A percentile compares a stretch with the other conserved stretches of the same genome.
Conservation (phyloP, 352 stramenopile species). For the Phytophthora meadii region DNA sequence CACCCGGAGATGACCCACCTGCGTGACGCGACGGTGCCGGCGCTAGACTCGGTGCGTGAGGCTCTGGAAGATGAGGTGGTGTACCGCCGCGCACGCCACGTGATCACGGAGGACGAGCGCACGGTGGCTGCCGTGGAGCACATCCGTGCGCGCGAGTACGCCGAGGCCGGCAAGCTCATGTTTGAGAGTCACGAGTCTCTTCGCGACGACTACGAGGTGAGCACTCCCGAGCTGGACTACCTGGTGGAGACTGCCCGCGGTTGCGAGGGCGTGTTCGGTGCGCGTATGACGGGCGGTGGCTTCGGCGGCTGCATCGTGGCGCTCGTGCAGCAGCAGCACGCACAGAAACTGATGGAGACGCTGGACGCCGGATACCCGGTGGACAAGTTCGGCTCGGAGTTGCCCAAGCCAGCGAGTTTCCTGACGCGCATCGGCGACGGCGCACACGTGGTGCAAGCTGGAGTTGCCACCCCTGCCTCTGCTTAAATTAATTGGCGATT, state of each 20-base stretch:
- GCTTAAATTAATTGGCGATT: conserved; percentile 1
- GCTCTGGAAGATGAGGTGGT: conserved; percentile 72
- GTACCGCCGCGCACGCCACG: conserved; percentile 91
- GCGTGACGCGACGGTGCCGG: conserved; percentile 90
- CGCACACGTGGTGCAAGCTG: conserved; percentile 58
- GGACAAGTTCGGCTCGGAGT: conserved; percentile 48
- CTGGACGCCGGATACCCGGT: conserved; percentile 83
- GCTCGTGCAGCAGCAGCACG: conserved; percentile 82
- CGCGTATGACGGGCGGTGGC: conserved; percentile 94
- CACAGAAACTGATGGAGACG: conserved; percentile 67
- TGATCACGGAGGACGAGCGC: conserved; percentile 82
- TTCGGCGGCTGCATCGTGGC: conserved; percentile 98
- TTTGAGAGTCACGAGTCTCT: conserved; percentile 93
- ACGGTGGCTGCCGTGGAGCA: conserved; percentile 64
- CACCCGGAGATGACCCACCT: conserved; percentile 80
- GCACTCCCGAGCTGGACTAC: conserved; percentile 90
- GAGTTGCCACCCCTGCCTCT: conserved; percentile 8
- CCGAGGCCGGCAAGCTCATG: conserved; percentile 89
- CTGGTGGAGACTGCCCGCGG: conserved; percentile 91
- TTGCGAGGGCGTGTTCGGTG: conserved; percentile 94
- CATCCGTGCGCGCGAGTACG: conserved; percentile 84
- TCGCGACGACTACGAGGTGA: conserved; percentile 93
- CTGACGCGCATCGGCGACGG: conserved; percentile 68
- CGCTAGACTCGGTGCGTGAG: conserved; percentile 68
- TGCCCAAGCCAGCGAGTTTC: conserved; percentile 67